Conservation (phyloP, 805 yeast genomes). For the Candida dajiaensis region DNA sequence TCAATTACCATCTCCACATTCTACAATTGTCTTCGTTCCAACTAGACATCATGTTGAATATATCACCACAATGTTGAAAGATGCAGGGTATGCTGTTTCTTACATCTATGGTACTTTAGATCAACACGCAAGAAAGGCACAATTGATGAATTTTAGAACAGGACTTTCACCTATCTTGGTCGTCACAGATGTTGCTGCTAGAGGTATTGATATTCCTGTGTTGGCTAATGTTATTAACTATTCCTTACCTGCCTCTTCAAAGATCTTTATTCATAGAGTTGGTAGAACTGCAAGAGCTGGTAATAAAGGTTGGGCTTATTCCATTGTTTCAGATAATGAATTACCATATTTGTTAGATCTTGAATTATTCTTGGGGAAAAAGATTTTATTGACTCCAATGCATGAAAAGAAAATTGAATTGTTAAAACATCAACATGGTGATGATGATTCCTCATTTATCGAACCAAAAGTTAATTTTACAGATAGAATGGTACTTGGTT, state of each 20-base stretch:
- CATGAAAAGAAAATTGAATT: conserved; percentile 55
- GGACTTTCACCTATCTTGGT: conserved; percentile 85
- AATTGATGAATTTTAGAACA: conserved; percentile 74
- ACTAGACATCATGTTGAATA: conserved; percentile 98
- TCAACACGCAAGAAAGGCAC: conserved; percentile 90
- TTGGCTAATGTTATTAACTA: conserved; percentile 92
- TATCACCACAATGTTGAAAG: conserved; percentile 59
- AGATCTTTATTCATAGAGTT: conserved; percentile 92
- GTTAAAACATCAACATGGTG: conserved; percentile 34
- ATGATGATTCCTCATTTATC: conserved; percentile 30
- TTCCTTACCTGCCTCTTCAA: conserved; percentile 86
- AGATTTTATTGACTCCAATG: conserved; percentile 66
- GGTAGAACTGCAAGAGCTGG: conserved; percentile 99
- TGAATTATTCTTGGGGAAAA: conserved; percentile 83
- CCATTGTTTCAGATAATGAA: conserved; percentile 79
- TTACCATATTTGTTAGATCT: conserved; percentile 86
- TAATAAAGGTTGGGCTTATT: conserved; percentile 94
- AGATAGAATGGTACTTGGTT: conserved; percentile 75
- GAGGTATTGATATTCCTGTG: conserved; percentile 98
- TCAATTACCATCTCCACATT: conserved; percentile 74
- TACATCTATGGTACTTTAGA: conserved; percentile 92
- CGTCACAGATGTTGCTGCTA: conserved; percentile 97
- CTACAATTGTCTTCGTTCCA: conserved; percentile 93
- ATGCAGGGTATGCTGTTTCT: conserved; percentile 81
- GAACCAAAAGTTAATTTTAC: conserved; percentile 67